Conservation (phyloP, 805 yeast genomes). For the Priceomyces haplophilus region DNA sequence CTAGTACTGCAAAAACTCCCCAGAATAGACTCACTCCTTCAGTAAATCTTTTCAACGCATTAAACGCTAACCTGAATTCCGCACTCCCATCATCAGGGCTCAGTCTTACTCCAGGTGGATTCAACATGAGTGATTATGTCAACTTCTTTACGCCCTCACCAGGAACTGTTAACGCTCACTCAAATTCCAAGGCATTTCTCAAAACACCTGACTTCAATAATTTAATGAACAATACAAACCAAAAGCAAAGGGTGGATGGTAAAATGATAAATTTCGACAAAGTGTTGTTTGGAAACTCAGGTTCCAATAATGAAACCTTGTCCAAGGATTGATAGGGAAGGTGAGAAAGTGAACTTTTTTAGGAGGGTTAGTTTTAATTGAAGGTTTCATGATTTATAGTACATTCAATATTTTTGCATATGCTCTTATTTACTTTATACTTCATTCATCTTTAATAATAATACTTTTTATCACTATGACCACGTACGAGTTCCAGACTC, state of each 20-base stretch:
- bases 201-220: constrained; percentile 43
- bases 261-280: constrained; percentile 44
- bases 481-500: no score
- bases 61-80: constrained; percentile 16
- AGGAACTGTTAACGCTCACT: constrained; percentile 17
- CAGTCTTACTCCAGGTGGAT: constrained; percentile 58
- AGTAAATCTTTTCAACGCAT: constrained; percentile 26
- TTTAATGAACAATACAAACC: constrained; percentile 17
- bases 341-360: no score
- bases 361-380: no score
- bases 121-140: constrained; percentile 80
- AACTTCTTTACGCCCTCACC: constrained; percentile 77
- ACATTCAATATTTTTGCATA: no score
- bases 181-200: constrained; percentile 22
- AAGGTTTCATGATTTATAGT: no score
- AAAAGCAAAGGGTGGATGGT: constrained; percentile 34
- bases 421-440: neutral
- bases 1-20: constrained; percentile 31
- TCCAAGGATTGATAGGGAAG: constrained; percentile 5
- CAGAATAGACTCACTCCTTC: constrained; percentile 42
- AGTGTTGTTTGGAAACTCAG: constrained; percentile 26
- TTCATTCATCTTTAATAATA: neutral
- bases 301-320: constrained; percentile 7
- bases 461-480: no score
- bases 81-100: constrained; percentile 43